These are phyloP conservation scores for Coemansia asiatica DNA, from an alignment of 192 early-diverging fungal species.

Conservation along the genomic window DNA sequence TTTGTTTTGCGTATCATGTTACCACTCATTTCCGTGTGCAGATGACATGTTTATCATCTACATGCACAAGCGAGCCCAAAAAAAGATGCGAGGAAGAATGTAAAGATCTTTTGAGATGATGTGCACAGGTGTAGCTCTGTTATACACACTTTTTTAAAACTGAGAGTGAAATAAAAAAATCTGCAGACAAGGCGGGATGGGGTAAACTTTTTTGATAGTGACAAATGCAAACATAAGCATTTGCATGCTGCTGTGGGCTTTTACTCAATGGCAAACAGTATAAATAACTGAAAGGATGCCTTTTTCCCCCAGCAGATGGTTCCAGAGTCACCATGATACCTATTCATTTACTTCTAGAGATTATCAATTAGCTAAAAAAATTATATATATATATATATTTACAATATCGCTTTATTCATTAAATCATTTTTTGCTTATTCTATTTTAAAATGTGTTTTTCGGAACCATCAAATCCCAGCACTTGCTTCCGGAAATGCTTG, in stretches of 20 bases:
- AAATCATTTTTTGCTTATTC: neutral
- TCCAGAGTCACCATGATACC: neutral
- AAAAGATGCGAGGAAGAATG: neutral
- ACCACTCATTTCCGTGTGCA: neutral
- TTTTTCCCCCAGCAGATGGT: neutral
- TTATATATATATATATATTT: no score
- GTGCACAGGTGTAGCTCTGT: no score
- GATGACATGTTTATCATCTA: neutral
- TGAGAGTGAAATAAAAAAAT: neutral
- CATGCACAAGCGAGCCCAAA: neutral
- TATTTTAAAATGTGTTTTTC: neutral
- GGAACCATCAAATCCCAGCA: neutral
- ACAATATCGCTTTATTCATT: neutral
- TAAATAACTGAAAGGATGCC: neutral
- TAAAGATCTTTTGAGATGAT: neutral
- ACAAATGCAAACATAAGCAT: neutral
- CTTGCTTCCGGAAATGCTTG: neutral
- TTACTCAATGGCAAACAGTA: neutral
- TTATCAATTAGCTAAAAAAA: no score
- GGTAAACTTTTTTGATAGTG: neutral
- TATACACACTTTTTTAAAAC: neutral
- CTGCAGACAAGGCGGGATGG: neutral
- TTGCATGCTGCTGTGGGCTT: neutral
- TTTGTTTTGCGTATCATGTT: neutral
- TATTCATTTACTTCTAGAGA: neutral